A percentile compares a stretch with the other conserved stretches of the same genome.
Conservation (phyloP, 306 rosid species). For the Oxytropis ochrocephala region DNA sequence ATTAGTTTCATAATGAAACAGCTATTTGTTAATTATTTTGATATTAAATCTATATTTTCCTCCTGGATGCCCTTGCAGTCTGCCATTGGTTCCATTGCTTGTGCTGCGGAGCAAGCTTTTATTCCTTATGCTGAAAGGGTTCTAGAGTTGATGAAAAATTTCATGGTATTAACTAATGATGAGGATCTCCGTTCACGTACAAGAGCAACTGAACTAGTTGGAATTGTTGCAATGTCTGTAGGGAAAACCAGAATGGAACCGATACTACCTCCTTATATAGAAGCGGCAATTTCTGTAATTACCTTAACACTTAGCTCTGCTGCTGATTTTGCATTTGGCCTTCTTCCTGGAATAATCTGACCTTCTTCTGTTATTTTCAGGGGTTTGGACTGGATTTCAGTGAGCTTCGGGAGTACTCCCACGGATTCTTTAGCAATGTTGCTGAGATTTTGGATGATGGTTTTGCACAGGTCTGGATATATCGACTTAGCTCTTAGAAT, state of each 20-base stretch:
- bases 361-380: conserved; percentile 35
- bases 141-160: conserved; percentile 87
- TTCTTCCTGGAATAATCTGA: conserved; percentile 22
- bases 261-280: conserved; percentile 79
- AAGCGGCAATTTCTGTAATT: conserved; percentile 90
- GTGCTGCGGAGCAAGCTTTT: conserved; percentile 95
- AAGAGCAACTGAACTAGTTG: conserved; percentile 97
- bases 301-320: conserved; percentile 17
- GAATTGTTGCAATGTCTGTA: conserved; percentile 95
- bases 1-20: neutral
- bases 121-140: conserved; percentile 93
- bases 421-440: conserved; percentile 95
- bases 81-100: conserved; percentile 97
- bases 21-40: conserved; percentile 1
- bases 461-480: conserved; percentile 64
- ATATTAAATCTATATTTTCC: conserved; percentile 10
- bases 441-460: conserved; percentile 87
- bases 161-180: conserved; percentile 86
- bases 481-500: neutral
- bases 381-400: conserved; percentile 90
- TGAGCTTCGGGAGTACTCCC: conserved; percentile 96
- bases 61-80: conserved; percentile 52
- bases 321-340: neutral
- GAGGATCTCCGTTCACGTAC: conserved; percentile 95
- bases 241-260: conserved; percentile 90